Conservation (phyloP, 2,329 filamentous ascomycete genomes). For the Lachnellula arida region DNA sequence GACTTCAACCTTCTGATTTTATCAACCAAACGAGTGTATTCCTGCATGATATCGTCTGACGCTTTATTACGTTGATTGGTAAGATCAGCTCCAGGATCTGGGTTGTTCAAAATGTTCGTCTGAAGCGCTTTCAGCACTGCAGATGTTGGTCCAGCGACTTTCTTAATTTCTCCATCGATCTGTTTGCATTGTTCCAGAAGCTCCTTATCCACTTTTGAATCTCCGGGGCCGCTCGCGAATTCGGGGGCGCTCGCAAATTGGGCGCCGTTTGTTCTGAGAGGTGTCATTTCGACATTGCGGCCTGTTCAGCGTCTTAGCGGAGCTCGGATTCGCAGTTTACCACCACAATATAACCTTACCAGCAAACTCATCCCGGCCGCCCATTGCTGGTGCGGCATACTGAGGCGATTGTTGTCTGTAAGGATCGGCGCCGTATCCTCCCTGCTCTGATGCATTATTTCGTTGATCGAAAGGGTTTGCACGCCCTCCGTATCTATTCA, state of each 20-base stretch:
- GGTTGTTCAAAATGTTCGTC: constrained; percentile 66
- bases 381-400: constrained; percentile 39
- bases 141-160: constrained; percentile 63
- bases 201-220: constrained; percentile 57
- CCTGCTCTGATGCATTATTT: constrained; percentile 23
- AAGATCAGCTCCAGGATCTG: constrained; percentile 59
- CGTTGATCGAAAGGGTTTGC: constrained; percentile 57
- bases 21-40: constrained; percentile 74
- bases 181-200: constrained; percentile 72
- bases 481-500: constrained; percentile 38
- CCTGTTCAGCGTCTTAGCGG: constrained; percentile 14
- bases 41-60: constrained; percentile 74
- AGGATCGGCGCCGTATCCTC: background rate
- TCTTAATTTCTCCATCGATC: constrained; percentile 71
- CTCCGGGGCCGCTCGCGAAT: constrained; percentile 37
- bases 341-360: constrained; percentile 26
- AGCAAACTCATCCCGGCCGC: constrained; percentile 36
- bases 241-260: constrained; percentile 38
- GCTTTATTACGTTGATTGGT: constrained; percentile 68
- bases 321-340: background rate
- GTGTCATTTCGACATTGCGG: constrained; percentile 62
- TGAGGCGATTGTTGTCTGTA: constrained; percentile 11
- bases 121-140: constrained; percentile 62
- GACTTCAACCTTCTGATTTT: constrained; percentile 80
- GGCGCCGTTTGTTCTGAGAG: constrained; percentile 42